Evolutionary conservation across 257 asterid genomes (phyloP).

Genomic region (Scutellaria minor): DNA sequence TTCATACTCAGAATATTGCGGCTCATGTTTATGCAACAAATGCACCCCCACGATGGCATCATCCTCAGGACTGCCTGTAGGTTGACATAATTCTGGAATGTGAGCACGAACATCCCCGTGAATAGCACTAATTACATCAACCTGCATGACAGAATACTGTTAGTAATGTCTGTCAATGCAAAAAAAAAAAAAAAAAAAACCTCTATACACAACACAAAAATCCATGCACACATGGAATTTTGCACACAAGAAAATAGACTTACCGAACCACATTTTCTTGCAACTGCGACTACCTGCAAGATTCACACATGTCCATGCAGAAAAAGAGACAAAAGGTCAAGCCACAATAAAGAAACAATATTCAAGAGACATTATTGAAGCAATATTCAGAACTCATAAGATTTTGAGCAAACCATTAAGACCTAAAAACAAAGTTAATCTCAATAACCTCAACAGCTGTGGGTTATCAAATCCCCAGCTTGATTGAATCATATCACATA

Average conservation of each 20-base stretch:
- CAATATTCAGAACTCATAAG: not conserved
- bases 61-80: slow-evolving; percentile 47
- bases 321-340: slow-evolving; percentile 36
- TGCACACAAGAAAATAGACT: slow-evolving; percentile 40
- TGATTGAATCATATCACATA: not conserved
- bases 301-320: slow-evolving; percentile 39
- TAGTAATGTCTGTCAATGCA: slow-evolving; percentile 23
- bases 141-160: slow-evolving; percentile 45
- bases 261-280: slow-evolving; percentile 78
- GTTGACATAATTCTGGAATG: slow-evolving; percentile 49
- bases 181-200: slow-evolving; percentile 27
- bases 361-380: slow-evolving; percentile 1
- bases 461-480: not conserved
- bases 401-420: not conserved
- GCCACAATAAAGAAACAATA: slow-evolving; percentile 15
- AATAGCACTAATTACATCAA: slow-evolving; percentile 76
- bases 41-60: slow-evolving; percentile 66
- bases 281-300: slow-evolving; percentile 78
- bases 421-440: slow-evolving; percentile 11
- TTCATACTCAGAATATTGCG: not conserved
- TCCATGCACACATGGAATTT: not conserved
- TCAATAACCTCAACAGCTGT: not conserved
- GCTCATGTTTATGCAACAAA: slow-evolving; percentile 56
- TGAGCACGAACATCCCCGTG: slow-evolving; percentile 65
- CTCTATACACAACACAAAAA: not conserved